Conservation (phyloP, 2,329 filamentous ascomycete species). For the Trichoderma breve region DNA sequence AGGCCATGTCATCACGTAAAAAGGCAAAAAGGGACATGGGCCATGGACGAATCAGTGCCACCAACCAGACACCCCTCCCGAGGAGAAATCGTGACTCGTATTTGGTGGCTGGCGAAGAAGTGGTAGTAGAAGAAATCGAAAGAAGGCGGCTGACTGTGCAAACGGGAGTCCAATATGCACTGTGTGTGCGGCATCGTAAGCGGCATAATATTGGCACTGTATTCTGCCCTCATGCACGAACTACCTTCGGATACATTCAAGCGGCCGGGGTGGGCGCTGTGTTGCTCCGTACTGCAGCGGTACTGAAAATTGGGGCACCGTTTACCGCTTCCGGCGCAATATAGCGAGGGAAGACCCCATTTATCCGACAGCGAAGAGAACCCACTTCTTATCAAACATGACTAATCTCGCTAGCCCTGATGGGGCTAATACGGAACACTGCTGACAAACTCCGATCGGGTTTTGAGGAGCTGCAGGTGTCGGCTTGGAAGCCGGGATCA, state of each 20-base stretch:
- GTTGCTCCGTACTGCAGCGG: background rate
- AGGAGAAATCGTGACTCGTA: background rate
- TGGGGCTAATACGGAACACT: background rate
- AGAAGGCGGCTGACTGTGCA: background rate
- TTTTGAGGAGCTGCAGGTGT: background rate
- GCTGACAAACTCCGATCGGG: slow-evolving; percentile 18
- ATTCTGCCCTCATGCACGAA: background rate
- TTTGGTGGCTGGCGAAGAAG: background rate
- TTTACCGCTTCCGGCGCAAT: background rate
- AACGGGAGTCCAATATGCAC: background rate
- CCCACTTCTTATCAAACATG: slow-evolving; percentile 4
- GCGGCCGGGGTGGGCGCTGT: background rate
- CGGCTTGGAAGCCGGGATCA: background rate
- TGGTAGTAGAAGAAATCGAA: background rate
- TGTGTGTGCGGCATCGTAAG: background rate
- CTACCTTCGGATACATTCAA: background rate
- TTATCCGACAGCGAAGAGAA: background rate
- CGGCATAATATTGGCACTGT: background rate
- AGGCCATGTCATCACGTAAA: slow-evolving; percentile 12
- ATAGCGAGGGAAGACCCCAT: background rate
- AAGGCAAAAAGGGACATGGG: background rate
- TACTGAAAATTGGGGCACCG: background rate
- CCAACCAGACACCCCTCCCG: background rate
- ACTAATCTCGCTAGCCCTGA: slow-evolving; percentile 7
- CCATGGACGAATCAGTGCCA: background rate